Base-by-base conservation (phyloP, 2,329 filamentous ascomycete species). In the Xylariaceae sp. region DNA sequence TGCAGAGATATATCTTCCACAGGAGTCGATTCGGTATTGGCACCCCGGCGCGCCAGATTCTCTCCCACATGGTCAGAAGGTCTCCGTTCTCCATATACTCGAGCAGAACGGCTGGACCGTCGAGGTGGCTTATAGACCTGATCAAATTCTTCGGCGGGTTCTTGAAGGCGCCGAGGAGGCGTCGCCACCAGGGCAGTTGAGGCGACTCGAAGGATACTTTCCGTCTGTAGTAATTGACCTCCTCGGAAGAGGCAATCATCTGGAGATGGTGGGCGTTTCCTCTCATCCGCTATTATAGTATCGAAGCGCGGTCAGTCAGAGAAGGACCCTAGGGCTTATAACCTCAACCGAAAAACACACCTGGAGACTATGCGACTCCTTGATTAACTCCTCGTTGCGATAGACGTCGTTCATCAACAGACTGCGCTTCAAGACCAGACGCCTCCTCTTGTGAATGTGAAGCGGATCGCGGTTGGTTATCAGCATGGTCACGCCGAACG, bases 61-160 rank as follows among this genome's bases (percentile, higher is more conserved):
- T 35, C 0, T 6, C 3, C n/a, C 17, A 3, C 13, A 28, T 17
- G 1, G 6, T 2, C 3, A 23, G 6, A 3, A 46, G 16, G 6
- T 8, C 2, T 19, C 43, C 43, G 9, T 37, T 31, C 31, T 40
- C 36, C 12, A 43, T 5, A 18, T 40, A 46, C 17, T 46, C 43
- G n/a, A 43, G 11, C 28, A 46, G 15, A 2, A 46, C 24, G 8
- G 43, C 43, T 1, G 43, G 43, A 12, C 43, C 43, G 5, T 16
- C 2, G 12, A 18, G 18, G 4, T 6, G 8, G n/a, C 26, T 28
- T 2, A 46, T 14, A 3, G 13, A 11, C 21, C 17, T 34, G 5
- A 46, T 37, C 9, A 37, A 11, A 17, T 29, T 43, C 5, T 4
- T 16, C 6, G 34, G 15, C 4, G 36, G 33, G 21, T 36, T 43